Evolutionary conservation across 129 eudicot genomes (phyloP).

Genomic region (Chrysanthemum lavandulifolium): DNA sequence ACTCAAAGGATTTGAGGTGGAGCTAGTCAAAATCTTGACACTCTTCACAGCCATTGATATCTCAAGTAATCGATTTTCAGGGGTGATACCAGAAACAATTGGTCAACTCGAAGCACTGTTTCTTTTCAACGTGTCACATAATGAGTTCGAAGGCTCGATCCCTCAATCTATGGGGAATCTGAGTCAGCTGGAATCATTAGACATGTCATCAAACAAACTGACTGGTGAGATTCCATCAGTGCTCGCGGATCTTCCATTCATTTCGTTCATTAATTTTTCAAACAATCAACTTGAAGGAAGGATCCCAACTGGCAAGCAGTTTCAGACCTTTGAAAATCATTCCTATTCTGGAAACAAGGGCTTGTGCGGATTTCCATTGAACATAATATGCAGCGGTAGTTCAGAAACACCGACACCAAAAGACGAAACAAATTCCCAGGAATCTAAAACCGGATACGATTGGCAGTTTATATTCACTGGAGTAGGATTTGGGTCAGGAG

Average conservation of each 20-base stretch:
- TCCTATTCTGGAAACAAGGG: constrained; percentile 56
- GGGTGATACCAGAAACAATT: constrained; percentile 47
- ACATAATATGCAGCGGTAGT: constrained; percentile 12
- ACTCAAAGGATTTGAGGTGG: constrained; percentile 46
- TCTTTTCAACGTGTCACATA: constrained; percentile 55
- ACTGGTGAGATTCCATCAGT: constrained; percentile 49
- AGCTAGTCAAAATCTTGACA: constrained; percentile 52
- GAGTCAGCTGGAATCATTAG: constrained; percentile 56
- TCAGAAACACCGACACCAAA: constrained; percentile 7
- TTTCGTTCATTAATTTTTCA: constrained; percentile 33
- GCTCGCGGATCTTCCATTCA: no score
- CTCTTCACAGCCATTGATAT: constrained; percentile 65
- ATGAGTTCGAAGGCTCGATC: constrained; percentile 50
- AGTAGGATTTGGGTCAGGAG: constrained; percentile 69
- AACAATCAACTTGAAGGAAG: constrained; percentile 45
- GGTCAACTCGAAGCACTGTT: constrained; percentile 46
- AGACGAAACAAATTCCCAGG: not conserved
- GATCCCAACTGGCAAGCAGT: constrained; percentile 47
- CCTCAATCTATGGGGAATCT: constrained; percentile 58
- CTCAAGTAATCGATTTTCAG: constrained; percentile 49
- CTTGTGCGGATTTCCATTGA: constrained; percentile 54
- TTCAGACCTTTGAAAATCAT: constrained; percentile 34
- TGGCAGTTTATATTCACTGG: constrained; percentile 70
- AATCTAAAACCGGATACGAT: constrained; percentile 19
- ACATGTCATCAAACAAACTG: constrained; percentile 57